These are phyloP conservation scores for Tricholomella constricta DNA, from an alignment of 768 basidiomycete genomes.

Conservation along the genomic window DNA sequence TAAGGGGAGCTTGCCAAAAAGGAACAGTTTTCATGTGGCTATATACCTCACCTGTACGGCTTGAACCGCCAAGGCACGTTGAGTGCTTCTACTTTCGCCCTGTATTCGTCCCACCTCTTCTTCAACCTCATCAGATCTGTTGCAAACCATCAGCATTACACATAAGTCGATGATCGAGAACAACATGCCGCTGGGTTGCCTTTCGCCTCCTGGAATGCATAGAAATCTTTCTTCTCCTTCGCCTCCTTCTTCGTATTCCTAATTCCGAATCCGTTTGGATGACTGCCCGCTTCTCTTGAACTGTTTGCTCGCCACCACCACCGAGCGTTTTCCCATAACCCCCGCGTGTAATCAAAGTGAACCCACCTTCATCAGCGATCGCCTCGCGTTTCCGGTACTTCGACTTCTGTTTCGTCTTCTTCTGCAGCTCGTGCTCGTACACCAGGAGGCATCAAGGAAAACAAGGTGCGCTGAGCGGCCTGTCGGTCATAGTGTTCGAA, in stretches of 20 bases:
- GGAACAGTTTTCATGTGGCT: no score
- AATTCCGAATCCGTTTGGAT: constrained; percentile 37
- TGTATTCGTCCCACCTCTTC: constrained; percentile 86
- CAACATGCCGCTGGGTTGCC: constrained; percentile 74
- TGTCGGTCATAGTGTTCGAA: constrained; percentile 61
- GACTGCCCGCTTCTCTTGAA: constrained; percentile 59
- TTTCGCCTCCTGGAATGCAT: constrained; percentile 90
- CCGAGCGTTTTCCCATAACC: constrained; percentile 87
- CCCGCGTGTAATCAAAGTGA: constrained; percentile 91
- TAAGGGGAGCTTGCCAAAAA: no score
- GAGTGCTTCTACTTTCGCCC: constrained; percentile 77
- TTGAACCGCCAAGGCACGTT: constrained; percentile 82
- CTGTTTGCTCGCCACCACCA: constrained; percentile 72
- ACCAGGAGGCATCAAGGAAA: constrained; percentile 67
- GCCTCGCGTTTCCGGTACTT: constrained; percentile 83
- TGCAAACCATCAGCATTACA: no score
- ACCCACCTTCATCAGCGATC: constrained; percentile 92
- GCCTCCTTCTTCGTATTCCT: no score
- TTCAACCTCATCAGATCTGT: no score
- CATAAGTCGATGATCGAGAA: constrained; percentile 8
- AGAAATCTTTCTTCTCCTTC: no score
- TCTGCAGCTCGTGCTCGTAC: constrained; percentile 73
- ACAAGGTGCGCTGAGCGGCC: constrained; percentile 74
- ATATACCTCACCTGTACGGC: constrained; percentile 70
- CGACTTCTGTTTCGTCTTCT: constrained; percentile 59